Evolutionary conservation across 176 grass and related monocot species (phyloP).

Genomic region (Tuctoria greenei): DNA sequence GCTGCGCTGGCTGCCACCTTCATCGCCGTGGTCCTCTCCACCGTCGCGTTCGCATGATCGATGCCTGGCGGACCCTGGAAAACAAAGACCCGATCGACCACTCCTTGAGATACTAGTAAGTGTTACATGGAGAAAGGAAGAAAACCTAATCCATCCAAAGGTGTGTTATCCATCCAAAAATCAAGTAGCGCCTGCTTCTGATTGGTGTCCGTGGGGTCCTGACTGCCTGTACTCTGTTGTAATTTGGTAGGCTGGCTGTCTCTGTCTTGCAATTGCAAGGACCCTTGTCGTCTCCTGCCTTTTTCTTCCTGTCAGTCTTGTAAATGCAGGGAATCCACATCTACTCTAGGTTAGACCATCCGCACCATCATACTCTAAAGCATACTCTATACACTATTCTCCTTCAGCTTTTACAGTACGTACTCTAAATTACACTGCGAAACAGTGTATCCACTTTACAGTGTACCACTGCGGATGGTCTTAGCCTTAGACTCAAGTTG

Average conservation of each 20-base stretch:
- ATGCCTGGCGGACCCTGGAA: not conserved
- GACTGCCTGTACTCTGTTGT: constrained; percentile 8
- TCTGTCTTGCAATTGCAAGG: constrained; percentile 43
- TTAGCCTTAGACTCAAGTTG: not conserved
- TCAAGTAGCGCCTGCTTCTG: constrained; percentile 28
- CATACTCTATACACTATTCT: too few species aligned
- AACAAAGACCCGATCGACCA: not conserved
- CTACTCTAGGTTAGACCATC: not conserved
- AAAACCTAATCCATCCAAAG: constrained; percentile 25
- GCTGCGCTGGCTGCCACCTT: constrained; percentile 2
- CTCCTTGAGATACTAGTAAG: not conserved
- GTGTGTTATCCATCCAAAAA: not conserved
- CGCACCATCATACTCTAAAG: too few species aligned
- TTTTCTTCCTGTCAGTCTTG: not conserved
- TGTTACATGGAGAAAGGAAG: constrained; percentile 14
- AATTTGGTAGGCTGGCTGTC: constrained; percentile 51
- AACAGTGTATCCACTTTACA: too few species aligned
- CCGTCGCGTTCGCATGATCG: constrained; percentile 32
- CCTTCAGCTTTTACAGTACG: too few species aligned
- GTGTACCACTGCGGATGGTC: too few species aligned
- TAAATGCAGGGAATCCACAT: constrained; percentile 28
- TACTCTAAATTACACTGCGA: too few species aligned
- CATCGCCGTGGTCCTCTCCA: constrained; percentile 18
- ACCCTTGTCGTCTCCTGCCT: not conserved
- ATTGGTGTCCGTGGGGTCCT: constrained; percentile 21